Percentiles rank a stretch among this genome's conserved stretches.
Evolutionary conservation across 768 basidiomycete species (phyloP).

Genomic region (Fistulinella prunicolor): DNA sequence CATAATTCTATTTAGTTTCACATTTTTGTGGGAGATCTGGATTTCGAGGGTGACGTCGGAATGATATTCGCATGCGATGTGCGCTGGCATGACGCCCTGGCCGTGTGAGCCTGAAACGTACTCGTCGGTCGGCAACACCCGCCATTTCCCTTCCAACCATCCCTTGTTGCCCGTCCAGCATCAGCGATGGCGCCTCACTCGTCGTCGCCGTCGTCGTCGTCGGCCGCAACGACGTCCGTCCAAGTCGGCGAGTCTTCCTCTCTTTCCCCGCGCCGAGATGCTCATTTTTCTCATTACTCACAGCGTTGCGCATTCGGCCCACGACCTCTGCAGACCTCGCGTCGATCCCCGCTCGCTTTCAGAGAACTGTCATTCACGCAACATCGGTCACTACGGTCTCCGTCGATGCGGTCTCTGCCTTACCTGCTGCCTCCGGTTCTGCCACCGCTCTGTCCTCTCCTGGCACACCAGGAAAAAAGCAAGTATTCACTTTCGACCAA

Average conservation of each 20-base stretch:
- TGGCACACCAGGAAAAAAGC: constrained; percentile 65
- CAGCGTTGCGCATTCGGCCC: constrained; percentile 90
- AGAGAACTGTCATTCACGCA: constrained; percentile 83
- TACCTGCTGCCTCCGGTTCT: constrained; percentile 49
- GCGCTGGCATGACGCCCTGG: background rate
- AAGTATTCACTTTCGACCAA: constrained; percentile 89
- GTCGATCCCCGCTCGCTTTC: constrained; percentile 92
- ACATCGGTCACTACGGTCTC: constrained; percentile 69
- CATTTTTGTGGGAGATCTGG: no score
- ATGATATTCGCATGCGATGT: no score
- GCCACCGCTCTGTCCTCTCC: constrained; percentile 46
- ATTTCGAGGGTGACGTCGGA: no score
- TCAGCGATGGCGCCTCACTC: constrained; percentile 70
- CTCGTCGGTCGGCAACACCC: constrained; percentile 27
- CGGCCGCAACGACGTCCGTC: constrained; percentile 78
- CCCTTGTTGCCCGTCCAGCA: no score
- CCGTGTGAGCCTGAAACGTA: constrained; percentile 26
- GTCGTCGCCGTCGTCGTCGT: constrained; percentile 66
- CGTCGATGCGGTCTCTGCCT: constrained; percentile 68
- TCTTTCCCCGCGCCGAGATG: background rate
- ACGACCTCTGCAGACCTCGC: constrained; percentile 78
- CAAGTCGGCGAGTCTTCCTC: constrained; percentile 79
- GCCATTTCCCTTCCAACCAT: constrained; percentile 28
- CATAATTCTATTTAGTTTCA: constrained; percentile 29
- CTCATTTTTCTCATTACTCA: constrained; percentile 11